Evolutionary conservation across 2,329 filamentous ascomycete species (phyloP), one percentile per base, ranked within the genome.

Genomic region (Paraphoma chrysanthemicola): DNA sequence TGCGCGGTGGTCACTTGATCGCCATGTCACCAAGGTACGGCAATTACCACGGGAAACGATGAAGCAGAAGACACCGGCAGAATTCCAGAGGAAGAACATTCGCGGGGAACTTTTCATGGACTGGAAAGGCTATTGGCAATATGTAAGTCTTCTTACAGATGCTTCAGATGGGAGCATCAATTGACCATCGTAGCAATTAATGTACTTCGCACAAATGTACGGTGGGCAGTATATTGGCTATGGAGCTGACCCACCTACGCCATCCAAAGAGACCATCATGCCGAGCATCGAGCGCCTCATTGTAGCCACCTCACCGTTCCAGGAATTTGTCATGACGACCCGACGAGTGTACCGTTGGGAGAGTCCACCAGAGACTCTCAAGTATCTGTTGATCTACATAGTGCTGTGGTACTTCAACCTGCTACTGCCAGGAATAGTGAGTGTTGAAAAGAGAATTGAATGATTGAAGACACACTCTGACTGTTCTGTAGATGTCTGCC

Each of bases 321-420:
- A 79, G 47, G 67, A 70, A 28, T 58, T 74, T 14, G 56, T 76
- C 49, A 76, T 75, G 64, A 72, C 71, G 1, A 62, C 71, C 1
- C 63, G 76, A 8, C 63, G 67, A 16, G 62, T 78, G 1, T 79
- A 79, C 49, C 68, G 69, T 2, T 79, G 76, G 77, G 73, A 78
- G 30, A 46, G 70, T 11, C 71, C 62, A 2, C 11, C 52, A 2
- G 64, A 71, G 18, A 79, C 76, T 1, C 46, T 51, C 1, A 72
- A 69, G 52, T 78, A 73, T 36, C 51, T 72, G 2, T 1, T 58
- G 7, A 64, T 72, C 3, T 74, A 72, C 53, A 16, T 61, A 0
- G 18, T 57, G 0, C 53, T 74, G 31, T 72, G 71, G 70, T 67
- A 60, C 11, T 57, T 68, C 31, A 64, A 71, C 29, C 56, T 73